These are phyloP conservation scores for Talaromyces atroroseus DNA, from an alignment of 2,329 filamentous ascomycete genomes.

Conservation along the genomic window DNA sequence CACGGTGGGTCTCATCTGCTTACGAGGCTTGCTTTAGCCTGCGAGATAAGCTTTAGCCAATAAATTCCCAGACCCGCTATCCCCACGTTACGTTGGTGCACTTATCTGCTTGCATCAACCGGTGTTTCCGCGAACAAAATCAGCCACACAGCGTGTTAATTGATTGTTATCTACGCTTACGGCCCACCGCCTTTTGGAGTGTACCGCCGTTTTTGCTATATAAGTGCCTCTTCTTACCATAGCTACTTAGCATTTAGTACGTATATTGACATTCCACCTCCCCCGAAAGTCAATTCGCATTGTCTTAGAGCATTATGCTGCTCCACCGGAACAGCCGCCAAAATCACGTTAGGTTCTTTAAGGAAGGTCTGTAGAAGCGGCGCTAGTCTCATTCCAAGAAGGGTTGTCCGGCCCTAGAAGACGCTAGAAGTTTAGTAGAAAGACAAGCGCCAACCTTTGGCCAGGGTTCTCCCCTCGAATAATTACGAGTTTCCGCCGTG, in stretches of 20 bases:
- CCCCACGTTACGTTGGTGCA: background rate
- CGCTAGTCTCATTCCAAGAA: background rate
- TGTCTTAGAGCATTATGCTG: background rate
- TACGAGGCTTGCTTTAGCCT: background rate
- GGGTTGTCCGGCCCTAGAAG: background rate
- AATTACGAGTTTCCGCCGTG: too few species aligned
- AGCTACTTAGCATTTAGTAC: too few species aligned
- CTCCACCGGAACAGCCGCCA: too few species aligned
- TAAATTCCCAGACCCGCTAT: background rate
- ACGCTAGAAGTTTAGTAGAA: background rate
- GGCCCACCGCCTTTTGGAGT: too few species aligned
- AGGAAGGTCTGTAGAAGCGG: background rate
- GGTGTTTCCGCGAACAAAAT: too few species aligned
- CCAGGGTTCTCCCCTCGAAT: too few species aligned
- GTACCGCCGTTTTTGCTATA: too few species aligned
- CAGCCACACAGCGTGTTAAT: background rate
- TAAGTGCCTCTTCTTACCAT: too few species aligned
- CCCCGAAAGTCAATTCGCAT: background rate
- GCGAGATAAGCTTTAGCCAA: background rate
- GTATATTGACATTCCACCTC: too few species aligned
- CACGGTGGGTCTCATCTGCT: too few species aligned
- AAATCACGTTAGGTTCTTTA: background rate
- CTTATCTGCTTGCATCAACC: background rate
- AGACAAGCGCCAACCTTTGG: background rate
- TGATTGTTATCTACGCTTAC: too few species aligned